These are phyloP conservation scores for Aspergillus oerlinghausenensis DNA, from an alignment of 2,329 filamentous ascomycete species.

Conservation along the genomic window DNA sequence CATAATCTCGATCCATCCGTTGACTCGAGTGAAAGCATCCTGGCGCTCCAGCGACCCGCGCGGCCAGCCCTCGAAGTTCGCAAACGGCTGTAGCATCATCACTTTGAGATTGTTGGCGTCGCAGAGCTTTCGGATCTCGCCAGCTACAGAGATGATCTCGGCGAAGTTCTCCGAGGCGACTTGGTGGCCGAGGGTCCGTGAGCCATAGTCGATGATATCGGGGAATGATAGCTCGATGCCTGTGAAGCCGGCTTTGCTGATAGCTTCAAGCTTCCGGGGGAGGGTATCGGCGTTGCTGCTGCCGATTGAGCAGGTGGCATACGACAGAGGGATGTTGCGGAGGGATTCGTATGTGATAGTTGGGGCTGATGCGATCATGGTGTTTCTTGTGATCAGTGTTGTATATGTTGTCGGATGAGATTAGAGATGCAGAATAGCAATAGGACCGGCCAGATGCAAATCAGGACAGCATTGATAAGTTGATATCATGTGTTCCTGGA, in stretches of 20 bases:
- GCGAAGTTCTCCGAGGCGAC: conserved; percentile 57
- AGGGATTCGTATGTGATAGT: conserved; percentile 13
- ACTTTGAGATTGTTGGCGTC: conserved; percentile 54
- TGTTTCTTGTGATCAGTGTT: not conserved
- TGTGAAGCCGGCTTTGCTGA: conserved; percentile 45
- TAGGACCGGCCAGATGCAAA: not conserved
- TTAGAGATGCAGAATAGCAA: not conserved
- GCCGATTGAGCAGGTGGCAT: conserved; percentile 43
- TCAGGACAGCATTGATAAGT: not conserved
- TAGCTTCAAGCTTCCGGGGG: conserved; percentile 36
- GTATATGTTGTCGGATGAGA: not conserved
- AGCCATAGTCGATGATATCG: conserved; percentile 62
- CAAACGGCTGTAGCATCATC: conserved; percentile 70
- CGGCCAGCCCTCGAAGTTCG: conserved; percentile 72
- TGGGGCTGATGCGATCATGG: conserved; percentile 6
- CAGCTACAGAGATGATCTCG: conserved; percentile 52
- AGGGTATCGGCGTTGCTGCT: conserved; percentile 30
- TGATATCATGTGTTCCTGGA: not conserved
- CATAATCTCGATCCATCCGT: conserved; percentile 69
- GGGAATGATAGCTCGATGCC: conserved; percentile 72
- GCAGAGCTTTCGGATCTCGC: conserved; percentile 52
- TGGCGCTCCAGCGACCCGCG: conserved; percentile 53
- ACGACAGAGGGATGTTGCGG: conserved; percentile 33
- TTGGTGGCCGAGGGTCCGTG: conserved; percentile 46
- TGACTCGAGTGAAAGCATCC: conserved; percentile 59